Evolutionary conservation across 306 rosid species (phyloP).

Genomic region (Ormosia semicastrata): DNA sequence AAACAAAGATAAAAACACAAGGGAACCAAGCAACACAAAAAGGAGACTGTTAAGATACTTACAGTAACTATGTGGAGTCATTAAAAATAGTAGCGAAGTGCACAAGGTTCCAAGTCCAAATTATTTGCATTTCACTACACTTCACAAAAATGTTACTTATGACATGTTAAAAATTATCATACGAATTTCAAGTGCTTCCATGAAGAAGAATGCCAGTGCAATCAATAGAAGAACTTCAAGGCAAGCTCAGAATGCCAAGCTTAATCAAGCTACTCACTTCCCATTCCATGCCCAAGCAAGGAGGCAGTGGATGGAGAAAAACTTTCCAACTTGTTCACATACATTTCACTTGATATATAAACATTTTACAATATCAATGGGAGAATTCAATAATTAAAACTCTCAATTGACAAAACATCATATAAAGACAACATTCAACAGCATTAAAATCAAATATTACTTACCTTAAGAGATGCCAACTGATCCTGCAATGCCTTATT

Average conservation of each 20-base stretch:
- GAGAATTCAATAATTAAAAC: neutral
- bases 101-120: neutral
- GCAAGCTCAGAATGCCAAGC: neutral
- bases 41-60: neutral
- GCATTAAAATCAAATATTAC: neutral
- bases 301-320: neutral
- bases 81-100: neutral
- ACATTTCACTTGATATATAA: conserved; percentile 1
- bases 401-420: neutral
- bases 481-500: conserved; percentile 79
- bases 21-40: neutral
- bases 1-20: neutral
- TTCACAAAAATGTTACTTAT: neutral
- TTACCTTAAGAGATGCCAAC: conserved; percentile 64
- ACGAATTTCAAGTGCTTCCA: neutral
- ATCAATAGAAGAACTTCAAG: neutral
- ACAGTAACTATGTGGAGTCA: neutral
- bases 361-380: neutral
- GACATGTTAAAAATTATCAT: neutral
- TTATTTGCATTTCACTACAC: neutral
- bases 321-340: neutral
- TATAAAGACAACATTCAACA: neutral
- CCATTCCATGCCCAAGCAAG: neutral
- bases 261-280: neutral
- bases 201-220: neutral